A percentile compares a stretch with the other conserved stretches of the same genome.
Evolutionary conservation across 805 yeast species (phyloP).

Genomic region (Schizosaccharomyces cryophilus): DNA sequence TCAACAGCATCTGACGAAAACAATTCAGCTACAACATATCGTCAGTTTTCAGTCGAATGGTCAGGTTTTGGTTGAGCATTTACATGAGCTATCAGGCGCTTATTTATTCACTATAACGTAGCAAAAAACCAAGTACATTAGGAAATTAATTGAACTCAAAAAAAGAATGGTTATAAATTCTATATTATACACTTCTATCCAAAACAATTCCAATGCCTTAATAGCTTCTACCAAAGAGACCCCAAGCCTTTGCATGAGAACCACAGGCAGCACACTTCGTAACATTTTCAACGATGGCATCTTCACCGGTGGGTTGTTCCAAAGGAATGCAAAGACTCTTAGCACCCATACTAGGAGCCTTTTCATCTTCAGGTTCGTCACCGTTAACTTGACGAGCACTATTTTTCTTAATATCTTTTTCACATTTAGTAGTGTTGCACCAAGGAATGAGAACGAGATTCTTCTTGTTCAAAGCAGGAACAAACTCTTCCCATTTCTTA

Average conservation of each 20-base stretch:
- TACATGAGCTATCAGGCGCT: background rate
- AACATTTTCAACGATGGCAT: conserved; percentile 31
- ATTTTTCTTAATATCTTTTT: conserved; percentile 84
- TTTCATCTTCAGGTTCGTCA: conserved; percentile 72
- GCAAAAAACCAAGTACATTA: background rate
- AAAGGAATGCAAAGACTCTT: conserved; percentile 91
- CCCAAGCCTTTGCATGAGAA: conserved; percentile 49
- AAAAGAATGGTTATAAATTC: background rate
- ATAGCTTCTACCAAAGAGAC: conserved; percentile 94
- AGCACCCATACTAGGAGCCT: conserved; percentile 98
- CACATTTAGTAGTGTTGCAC: conserved; percentile 90
- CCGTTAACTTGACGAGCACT: conserved; percentile 53
- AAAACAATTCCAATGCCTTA: conserved; percentile 15
- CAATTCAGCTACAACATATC: background rate
- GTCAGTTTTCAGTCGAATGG: background rate
- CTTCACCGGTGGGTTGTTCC: conserved; percentile 43
- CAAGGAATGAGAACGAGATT: conserved; percentile 85
- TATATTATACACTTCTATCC: background rate
- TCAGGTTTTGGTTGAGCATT: background rate
- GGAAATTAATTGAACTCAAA: background rate
- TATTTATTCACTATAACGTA: background rate
- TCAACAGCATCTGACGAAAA: background rate
- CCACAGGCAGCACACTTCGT: conserved; percentile 77
- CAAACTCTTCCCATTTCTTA: conserved; percentile 74
- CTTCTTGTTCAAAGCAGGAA: conserved; percentile 72